A percentile compares a stretch with the other conserved stretches of the same genome.
Conservation (phyloP, 2,329 filamentous ascomycete genomes). For the Teratosphaeria epicoccoides region DNA sequence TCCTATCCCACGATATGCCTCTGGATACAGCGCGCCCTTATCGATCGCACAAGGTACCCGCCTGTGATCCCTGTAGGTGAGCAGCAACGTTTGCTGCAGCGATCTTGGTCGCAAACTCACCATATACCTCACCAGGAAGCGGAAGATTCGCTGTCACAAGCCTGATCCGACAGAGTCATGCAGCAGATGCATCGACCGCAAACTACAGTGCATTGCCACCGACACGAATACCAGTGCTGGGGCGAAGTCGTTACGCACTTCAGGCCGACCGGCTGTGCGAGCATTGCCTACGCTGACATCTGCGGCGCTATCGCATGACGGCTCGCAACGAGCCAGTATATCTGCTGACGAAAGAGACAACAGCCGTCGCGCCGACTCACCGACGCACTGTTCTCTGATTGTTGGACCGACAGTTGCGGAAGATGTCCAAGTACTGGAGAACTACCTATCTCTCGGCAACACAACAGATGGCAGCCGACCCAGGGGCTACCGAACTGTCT, state of each 20-base stretch:
- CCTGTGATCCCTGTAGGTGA: conserved; percentile 30
- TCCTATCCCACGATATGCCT: neutral
- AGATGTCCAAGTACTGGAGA: conserved; percentile 31
- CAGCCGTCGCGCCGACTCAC: conserved; percentile 4
- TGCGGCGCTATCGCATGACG: conserved; percentile 5
- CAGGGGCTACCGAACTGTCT: conserved; percentile 41
- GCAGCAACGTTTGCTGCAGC: neutral
- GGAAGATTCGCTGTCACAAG: conserved; percentile 33
- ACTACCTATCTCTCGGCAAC: conserved; percentile 28
- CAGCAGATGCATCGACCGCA: conserved; percentile 25
- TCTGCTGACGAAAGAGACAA: conserved; percentile 5
- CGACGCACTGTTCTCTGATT: conserved; percentile 24
- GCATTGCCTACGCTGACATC: neutral
- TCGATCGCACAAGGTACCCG: conserved; percentile 34
- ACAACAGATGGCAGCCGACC: conserved; percentile 16
- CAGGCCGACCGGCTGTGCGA: neutral
- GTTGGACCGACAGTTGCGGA: conserved; percentile 32
- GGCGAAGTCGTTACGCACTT: neutral
- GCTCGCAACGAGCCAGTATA: conserved; percentile 15
- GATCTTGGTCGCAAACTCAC: neutral
- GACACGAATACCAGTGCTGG: conserved; percentile 11
- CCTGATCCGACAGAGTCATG: conserved; percentile 30
- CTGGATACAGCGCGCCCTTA: conserved; percentile 23
- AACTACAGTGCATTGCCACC: conserved; percentile 3
- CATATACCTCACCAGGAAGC: conserved; percentile 10